Evolutionary conservation across 805 yeast genomes (phyloP).

Genomic region (Kluyveromyces lactis): DNA sequence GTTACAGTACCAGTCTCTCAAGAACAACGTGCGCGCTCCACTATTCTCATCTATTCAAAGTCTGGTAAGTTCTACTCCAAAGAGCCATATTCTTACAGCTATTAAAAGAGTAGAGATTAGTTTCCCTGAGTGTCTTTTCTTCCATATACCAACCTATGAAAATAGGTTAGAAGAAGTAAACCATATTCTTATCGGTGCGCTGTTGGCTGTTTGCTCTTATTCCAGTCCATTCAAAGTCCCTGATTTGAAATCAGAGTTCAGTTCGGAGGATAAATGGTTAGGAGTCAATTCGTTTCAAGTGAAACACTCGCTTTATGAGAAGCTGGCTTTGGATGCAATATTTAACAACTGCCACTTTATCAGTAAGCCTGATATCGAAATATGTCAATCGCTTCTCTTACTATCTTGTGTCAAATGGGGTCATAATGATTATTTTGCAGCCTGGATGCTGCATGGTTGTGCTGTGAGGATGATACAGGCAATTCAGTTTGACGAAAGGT

Average conservation of each 20-base stretch:
- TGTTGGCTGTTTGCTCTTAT: slow-evolving; percentile 4
- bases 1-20: slow-evolving; percentile 2
- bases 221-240: slow-evolving; percentile 6
- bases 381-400: slow-evolving; percentile 6
- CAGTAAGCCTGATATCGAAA: slow-evolving; percentile 6
- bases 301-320: slow-evolving; percentile 6
- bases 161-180: slow-evolving; percentile 4
- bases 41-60: slow-evolving; percentile 3
- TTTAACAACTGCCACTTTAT: slow-evolving; percentile 5
- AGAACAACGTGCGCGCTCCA: slow-evolving; percentile 3
- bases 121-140: slow-evolving; percentile 8
- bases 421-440: slow-evolving; percentile 7
- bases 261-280: slow-evolving; percentile 6
- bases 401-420: slow-evolving; percentile 8
- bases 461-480: slow-evolving; percentile 9
- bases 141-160: slow-evolving; percentile 6
- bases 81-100: slow-evolving; percentile 1
- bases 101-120: slow-evolving; percentile 3
- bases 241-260: not conserved
- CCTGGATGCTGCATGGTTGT: slow-evolving; percentile 10
- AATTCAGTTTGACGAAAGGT: slow-evolving; percentile 6
- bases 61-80: slow-evolving; percentile 4
- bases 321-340: slow-evolving; percentile 7
- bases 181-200: slow-evolving; percentile 7
- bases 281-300: slow-evolving; percentile 7